Base-by-base conservation (phyloP, 2,329 filamentous ascomycete species). In the Aspergillus flavus region DNA sequence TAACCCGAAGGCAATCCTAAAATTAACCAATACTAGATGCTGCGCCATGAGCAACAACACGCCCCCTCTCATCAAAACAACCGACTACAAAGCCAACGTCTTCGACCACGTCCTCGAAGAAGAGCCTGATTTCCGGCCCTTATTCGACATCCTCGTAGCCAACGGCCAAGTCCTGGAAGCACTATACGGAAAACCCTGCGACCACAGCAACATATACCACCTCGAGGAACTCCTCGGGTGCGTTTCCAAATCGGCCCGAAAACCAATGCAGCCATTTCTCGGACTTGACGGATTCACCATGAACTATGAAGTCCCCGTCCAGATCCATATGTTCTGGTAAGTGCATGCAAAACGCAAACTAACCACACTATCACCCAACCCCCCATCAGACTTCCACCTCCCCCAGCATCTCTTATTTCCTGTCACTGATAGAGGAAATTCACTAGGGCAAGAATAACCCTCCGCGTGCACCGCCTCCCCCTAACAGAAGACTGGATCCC, bases 281-380 rank as follows among this genome's bases (percentile, higher is more conserved):
- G 52, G 52, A 11, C 23, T 55, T 1, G 32, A 39, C 12, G 32
- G 52, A 36, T 26, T 16, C 52, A 55, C 39, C 12, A 55, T 55
- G 32, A 55, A 55, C 32, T 55, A 55, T 11, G 52, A 55, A 55
- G 34, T 21, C 4, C 52, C 52, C 3, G 52, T 55, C 7, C 52
- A 55, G 21, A 55, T 55, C 6, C 52, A 55, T 21, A 55, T 55
- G 52, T 55, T 55, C 34, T 55, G 52, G 52, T 55, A 55, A 3
- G 52, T 39, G 2, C 34, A 55, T 21, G 12, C 11, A 9, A 36
- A 7, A 21, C 21, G 2, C 12, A 39, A 16, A 34, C 11, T 2
- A 34, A 34, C 4, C 32, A 11, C 32, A 34, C 32, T 26, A 14
- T 10, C 30, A 32, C n/a, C 19, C 26, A 39, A 23, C 21, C 21